A percentile compares a stretch with the other conserved stretches of the same genome.
phyloP scores from a whole-genome alignment of 2,329 filamentous ascomycete species.

The Penicillium sp. region DNA sequence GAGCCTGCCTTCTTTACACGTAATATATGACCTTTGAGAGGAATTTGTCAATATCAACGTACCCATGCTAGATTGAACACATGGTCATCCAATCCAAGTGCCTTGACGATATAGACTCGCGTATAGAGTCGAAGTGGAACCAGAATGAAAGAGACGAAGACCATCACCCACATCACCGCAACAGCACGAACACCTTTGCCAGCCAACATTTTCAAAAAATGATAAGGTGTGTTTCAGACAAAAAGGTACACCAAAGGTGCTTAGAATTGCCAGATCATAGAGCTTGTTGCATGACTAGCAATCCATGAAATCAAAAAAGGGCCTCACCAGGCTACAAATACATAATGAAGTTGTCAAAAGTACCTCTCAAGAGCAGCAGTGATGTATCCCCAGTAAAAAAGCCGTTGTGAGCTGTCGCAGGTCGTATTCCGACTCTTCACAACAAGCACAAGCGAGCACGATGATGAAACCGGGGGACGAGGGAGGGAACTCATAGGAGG shows the following conservation, averaged over 20 bases:
- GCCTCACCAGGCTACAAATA: conserved; percentile 14
- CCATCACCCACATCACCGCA: conserved; percentile 35
- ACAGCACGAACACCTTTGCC: conserved; percentile 26
- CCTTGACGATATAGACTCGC: conserved; percentile 38
- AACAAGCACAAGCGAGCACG: conserved; percentile 9
- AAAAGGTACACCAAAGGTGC: background rate
- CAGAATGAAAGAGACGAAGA: conserved; percentile 31
- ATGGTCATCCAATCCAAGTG: conserved; percentile 47
- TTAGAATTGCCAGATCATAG: background rate
- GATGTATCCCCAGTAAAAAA: background rate
- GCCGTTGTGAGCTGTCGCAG: conserved; percentile 12
- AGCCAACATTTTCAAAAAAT: conserved; percentile 17
- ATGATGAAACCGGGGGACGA: background rate
- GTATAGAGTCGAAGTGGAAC: conserved; percentile 35
- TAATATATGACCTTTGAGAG: too few relatives aligned
- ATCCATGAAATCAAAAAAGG: background rate
- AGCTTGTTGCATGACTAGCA: background rate
- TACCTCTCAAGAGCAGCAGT: background rate
- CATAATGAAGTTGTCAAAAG: background rate
- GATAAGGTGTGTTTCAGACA: background rate
- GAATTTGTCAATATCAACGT: conserved; percentile 9
- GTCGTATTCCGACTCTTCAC: background rate
- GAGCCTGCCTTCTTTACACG: background rate
- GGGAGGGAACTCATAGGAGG: too few relatives aligned
- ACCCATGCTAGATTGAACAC: conserved; percentile 40